Conservation (phyloP, 345 rosid species). For the Eucalyptus tenuipes region DNA sequence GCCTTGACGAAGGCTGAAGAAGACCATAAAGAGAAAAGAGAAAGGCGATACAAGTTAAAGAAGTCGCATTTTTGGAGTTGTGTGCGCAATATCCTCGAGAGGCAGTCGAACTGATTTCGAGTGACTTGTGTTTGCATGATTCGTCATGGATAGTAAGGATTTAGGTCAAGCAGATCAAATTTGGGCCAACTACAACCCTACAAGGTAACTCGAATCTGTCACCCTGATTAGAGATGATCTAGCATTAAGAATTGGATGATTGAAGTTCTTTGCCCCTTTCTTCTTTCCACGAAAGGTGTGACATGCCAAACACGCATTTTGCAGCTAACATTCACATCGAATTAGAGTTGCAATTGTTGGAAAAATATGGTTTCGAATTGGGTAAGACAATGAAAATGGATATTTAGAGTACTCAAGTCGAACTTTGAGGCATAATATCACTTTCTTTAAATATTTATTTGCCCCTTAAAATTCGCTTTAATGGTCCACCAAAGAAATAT, state of each 20-base stretch:
- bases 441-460: too few relatives aligned
- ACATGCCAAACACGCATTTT: background rate
- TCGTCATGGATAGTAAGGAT: background rate
- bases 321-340: too few relatives aligned
- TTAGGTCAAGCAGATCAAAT: background rate
- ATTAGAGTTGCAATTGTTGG: too few relatives aligned
- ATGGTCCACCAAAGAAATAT: too few relatives aligned
- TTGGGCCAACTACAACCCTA: background rate
- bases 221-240: background rate
- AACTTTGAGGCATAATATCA: too few relatives aligned
- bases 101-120: background rate
- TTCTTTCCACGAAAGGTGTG: background rate
- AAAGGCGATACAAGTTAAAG: background rate
- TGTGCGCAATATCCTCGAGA: rapidly evolving
- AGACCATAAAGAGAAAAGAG: too few relatives aligned
- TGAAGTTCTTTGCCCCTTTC: background rate
- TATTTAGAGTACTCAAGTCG: too few relatives aligned
- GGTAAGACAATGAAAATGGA: too few relatives aligned
- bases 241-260: background rate
- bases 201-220: background rate
- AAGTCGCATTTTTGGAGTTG: rapidly evolving
- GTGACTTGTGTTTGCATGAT: background rate
- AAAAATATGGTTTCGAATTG: too few relatives aligned
- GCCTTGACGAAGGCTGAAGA: too few relatives aligned
- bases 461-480: too few relatives aligned